Evolutionary conservation across 148 eudicot species (phyloP), one percentile per base, ranked within the genome.

Genomic region (Tetragonia tetragonoides): DNA sequence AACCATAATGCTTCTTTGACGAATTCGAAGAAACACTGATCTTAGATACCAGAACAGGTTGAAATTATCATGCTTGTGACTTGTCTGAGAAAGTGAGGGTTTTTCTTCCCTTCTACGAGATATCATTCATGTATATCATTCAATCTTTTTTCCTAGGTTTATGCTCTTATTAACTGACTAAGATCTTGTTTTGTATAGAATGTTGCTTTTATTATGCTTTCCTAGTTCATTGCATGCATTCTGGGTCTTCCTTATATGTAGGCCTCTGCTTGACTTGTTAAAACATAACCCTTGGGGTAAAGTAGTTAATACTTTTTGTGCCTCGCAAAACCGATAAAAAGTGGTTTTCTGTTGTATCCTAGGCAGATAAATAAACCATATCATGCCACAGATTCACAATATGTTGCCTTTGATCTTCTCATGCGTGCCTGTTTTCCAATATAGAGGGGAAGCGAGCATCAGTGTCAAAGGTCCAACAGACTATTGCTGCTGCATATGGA

Each of bases 401-500:
- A 34, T 40, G 17, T 8, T 54, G 6, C n/a, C 59, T 34, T 17
- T 56, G 9, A 11, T 62, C 38, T 15, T 53, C 60, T 73, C 49
- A 63, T 72, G 28, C 72, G 73, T 3, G 42, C 53, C 60, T 70
- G 20, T 71, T 23, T 34, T 75, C 73, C 59, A 12, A 9, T n/a
- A n/a, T 80, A 93, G 99, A 91, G 59, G 81, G 83, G 39, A 79
- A 85, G 38, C 84, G 89, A 78, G 97, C 97, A 41, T 84, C 89
- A 61, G 72, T 87, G 72, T 84, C 92, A 41, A 88, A 93, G 75
- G 93, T 90, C 71, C 86, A 86, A 81, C 90, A 91, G n/a, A 79
- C 90, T n/a, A 80, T 91, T 47, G 73, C 83, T 69, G 77, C 87
- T 73, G 93, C 87, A n/a, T 91, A 91, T 82, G 81, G 72, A 47